Evolutionary conservation across 2,329 filamentous ascomycete species (phyloP), one percentile per base, ranked within the genome.

Genomic region (Fusarium incarnatum): DNA sequence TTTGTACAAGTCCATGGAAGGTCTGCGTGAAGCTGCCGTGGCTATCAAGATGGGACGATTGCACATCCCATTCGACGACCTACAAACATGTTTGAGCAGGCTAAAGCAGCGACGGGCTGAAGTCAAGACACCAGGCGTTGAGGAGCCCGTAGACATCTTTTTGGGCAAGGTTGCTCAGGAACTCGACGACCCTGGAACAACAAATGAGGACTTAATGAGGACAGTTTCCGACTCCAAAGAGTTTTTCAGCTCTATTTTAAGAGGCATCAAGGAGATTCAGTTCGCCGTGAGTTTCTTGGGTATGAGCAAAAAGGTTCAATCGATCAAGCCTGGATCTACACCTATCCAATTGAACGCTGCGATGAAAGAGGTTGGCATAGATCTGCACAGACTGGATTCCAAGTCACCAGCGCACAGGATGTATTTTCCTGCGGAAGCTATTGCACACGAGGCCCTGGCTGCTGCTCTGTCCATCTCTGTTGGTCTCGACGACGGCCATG

Each of bases 281-380:
- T 93, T 99, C 75, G 95, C 94, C 1, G 89, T 98, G 77, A 95
- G 95, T 80, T 96, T 95, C 79, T 87, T 98, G 72, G 93, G 94
- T 20, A 82, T 99, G 63, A 94, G 93, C 23, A 96, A 94, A 79
- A 91, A 90, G 74, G 86, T 98, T 15, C 86, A 91, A 41, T 86
- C 89, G 3, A 84, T 93, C 62, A 88, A 90, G 67, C 86, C 91
- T 5, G 85, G 86, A 5, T 89, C 91, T 28, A 85, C 87, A n/a
- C 91, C 93, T 6, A 87, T 97, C 10, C 89, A 92, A 64, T 85
- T 98, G 65, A 97, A 95, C 76, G 87, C 94, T 46, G 94, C 95
- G 9, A 97, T 97, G 88, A 98, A 99, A 79, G 97, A 99, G 78
- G 89, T 99, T 44, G 95, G 95, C 64, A 88, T 99, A 77, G 96